Evolutionary conservation across 148 eudicot species (phyloP).

Genomic region (Camellia sinensis): DNA sequence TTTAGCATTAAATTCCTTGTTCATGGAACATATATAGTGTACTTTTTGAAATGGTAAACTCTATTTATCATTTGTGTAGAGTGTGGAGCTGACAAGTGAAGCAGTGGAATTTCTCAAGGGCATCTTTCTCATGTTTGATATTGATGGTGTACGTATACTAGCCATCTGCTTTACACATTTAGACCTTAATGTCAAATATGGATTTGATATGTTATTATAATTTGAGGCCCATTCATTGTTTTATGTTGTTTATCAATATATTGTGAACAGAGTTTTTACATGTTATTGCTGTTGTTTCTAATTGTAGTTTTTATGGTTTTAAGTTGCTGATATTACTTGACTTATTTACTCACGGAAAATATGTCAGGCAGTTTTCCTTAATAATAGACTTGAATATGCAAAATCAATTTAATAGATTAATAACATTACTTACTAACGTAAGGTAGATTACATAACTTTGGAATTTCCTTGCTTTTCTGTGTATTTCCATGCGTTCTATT

Average conservation of each 20-base stretch:
- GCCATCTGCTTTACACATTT: neutral
- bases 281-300: neutral
- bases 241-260: neutral
- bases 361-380: too few species aligned
- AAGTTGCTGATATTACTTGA: neutral
- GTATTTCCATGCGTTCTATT: too few species aligned
- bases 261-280: neutral
- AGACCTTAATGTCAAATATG: neutral
- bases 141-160: slow-evolving; percentile 39
- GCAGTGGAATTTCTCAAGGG: slow-evolving; percentile 46
- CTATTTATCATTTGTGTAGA: slow-evolving; percentile 23
- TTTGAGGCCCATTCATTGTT: neutral
- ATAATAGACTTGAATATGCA: too few species aligned
- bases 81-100: slow-evolving; percentile 53
- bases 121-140: slow-evolving; percentile 38
- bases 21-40: neutral
- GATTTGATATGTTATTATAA: neutral
- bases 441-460: too few species aligned
- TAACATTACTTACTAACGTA: too few species aligned
- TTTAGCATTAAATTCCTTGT: neutral
- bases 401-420: too few species aligned
- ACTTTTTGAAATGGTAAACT: neutral
- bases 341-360: too few species aligned
- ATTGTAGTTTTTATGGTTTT: too few species aligned
- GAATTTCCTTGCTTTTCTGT: too few species aligned